Evolutionary conservation across 345 rosid genomes (phyloP).

Genomic region (Toxicodendron radicans): DNA sequence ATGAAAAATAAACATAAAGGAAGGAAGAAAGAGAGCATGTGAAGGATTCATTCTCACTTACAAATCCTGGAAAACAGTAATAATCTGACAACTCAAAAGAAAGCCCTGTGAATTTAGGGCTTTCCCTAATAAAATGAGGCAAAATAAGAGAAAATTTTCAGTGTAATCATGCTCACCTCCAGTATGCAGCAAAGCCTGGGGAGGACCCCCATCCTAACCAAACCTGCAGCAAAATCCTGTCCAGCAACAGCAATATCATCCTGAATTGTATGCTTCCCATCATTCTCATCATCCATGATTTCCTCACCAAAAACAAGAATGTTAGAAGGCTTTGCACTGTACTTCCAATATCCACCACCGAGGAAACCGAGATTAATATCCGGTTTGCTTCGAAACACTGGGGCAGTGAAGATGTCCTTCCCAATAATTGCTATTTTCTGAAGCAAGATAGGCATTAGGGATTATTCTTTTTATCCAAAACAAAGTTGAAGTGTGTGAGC

Average conservation of each 20-base stretch:
- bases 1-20: conserved; percentile 11
- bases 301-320: conserved; percentile 50
- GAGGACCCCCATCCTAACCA: conserved; percentile 88
- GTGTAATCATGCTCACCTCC: conserved; percentile 53
- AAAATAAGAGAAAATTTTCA: background rate
- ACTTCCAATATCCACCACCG: conserved; percentile 89
- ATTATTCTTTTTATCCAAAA: conserved; percentile 14
- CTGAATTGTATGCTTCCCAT: conserved; percentile 69
- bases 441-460: conserved; percentile 17
- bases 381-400: conserved; percentile 84
- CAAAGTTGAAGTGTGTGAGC: background rate
- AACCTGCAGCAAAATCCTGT: conserved; percentile 93
- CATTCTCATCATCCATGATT: conserved; percentile 49
- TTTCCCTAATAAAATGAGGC: background rate
- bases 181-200: conserved; percentile 65
- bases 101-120: background rate
- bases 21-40: background rate
- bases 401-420: conserved; percentile 58
- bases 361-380: conserved; percentile 76
- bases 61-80: background rate
- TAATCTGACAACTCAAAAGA: conserved; percentile 3
- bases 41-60: background rate
- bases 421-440: conserved; percentile 53
- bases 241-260: conserved; percentile 81
- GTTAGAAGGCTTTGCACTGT: conserved; percentile 85